Conservation (phyloP, 352 stramenopile genomes). For the Phytophthora lateralis region DNA sequence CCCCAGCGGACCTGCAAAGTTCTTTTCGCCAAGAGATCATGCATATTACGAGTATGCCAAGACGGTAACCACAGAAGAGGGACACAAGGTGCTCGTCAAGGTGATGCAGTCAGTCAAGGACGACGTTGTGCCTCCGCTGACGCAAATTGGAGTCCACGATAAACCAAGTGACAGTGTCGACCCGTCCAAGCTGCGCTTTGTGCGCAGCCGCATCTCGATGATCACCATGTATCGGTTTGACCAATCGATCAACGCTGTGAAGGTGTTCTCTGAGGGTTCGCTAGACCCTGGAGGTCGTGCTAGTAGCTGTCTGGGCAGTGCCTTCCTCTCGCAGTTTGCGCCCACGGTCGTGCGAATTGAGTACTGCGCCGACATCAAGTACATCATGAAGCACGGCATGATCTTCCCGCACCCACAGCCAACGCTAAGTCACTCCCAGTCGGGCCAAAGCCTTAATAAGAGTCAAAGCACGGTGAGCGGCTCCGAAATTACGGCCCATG, state of each 20-base stretch:
- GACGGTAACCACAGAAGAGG: constrained; percentile 42
- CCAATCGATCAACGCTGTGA: constrained; percentile 51
- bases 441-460: constrained; percentile 31
- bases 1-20: constrained; percentile 43
- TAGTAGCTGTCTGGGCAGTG: constrained; percentile 55
- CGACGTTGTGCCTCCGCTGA: constrained; percentile 44
- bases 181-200: constrained; percentile 51
- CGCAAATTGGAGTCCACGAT: constrained; percentile 34
- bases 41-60: constrained; percentile 69
- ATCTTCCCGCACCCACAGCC: constrained; percentile 58
- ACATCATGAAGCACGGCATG: constrained; percentile 80
- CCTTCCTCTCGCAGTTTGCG: constrained; percentile 69
- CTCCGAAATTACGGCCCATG: constrained; percentile 35
- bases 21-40: constrained; percentile 64
- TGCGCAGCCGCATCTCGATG: constrained; percentile 60
- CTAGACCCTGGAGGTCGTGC: constrained; percentile 58
- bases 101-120: constrained; percentile 64
- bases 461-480: constrained; percentile 44
- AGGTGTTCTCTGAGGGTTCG: constrained; percentile 70
- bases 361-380: constrained; percentile 79
- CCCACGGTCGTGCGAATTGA: constrained; percentile 66
- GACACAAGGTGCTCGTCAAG: constrained; percentile 66
- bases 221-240: constrained; percentile 73
- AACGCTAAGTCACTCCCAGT: constrained; percentile 32
- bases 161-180: constrained; percentile 36